Evolutionary conservation across 129 eudicot species (phyloP).

Genomic region (Pulicaria dysenterica): DNA sequence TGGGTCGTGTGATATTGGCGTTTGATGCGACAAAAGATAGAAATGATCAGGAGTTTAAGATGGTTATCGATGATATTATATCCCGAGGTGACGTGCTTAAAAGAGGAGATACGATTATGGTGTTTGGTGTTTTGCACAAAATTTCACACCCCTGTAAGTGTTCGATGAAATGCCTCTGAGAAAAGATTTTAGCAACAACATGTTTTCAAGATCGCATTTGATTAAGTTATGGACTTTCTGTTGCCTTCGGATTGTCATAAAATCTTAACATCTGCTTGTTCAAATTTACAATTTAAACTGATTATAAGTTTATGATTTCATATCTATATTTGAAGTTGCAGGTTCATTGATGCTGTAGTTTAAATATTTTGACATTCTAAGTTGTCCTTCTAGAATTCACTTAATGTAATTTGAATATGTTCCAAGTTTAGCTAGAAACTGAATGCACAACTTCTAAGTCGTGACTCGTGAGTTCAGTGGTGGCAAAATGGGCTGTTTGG

Average conservation of each 20-base stretch:
- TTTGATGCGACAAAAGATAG: slow-evolving; percentile 71
- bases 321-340: too few relatives aligned
- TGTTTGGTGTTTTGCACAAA: slow-evolving; percentile 63
- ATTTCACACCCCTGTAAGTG: slow-evolving; percentile 71
- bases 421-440: too few relatives aligned
- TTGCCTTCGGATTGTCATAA: not conserved
- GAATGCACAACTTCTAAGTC: too few relatives aligned
- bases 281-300: not conserved
- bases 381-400: too few relatives aligned
- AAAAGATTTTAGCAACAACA: too few relatives aligned
- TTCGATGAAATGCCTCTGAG: not conserved
- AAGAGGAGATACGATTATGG: slow-evolving; percentile 60
- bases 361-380: too few relatives aligned
- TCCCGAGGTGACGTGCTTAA: slow-evolving; percentile 47
- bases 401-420: too few relatives aligned
- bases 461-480: too few relatives aligned
- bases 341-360: too few relatives aligned
- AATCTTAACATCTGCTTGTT: not conserved
- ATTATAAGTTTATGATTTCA: too few relatives aligned
- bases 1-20: slow-evolving; percentile 54
- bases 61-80: slow-evolving; percentile 42
- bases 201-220: too few relatives aligned
- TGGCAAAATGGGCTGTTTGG: too few relatives aligned
- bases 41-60: slow-evolving; percentile 46
- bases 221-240: not conserved